Percentiles rank a stretch among this genome's conserved stretches.
phyloP scores from a whole-genome alignment of 169 alveolate genomes.

The Babesia ovis region DNA sequence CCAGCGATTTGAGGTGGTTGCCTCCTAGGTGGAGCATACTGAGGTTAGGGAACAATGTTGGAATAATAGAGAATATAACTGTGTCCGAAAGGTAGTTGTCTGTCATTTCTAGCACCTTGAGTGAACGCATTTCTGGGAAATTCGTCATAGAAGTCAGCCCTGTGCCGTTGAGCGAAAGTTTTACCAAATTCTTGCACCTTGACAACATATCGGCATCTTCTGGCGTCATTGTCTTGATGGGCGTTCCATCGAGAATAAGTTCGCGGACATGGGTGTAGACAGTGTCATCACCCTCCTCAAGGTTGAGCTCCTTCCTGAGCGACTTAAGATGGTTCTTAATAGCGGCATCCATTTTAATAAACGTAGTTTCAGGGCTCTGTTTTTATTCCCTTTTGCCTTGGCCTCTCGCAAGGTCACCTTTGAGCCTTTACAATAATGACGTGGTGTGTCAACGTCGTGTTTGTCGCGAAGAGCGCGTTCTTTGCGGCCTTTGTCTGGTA shows the following conservation, averaged over 20 bases:
- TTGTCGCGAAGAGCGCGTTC: neutral
- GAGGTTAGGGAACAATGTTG: slow-evolving; percentile 80
- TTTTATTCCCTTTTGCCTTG: too few relatives aligned
- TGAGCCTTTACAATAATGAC: too few relatives aligned
- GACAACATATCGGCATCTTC: slow-evolving; percentile 80
- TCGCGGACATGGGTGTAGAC: slow-evolving; percentile 75
- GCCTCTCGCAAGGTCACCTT: too few relatives aligned
- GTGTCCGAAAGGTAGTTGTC: slow-evolving; percentile 85
- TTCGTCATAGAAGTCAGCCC: slow-evolving; percentile 81
- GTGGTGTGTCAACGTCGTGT: slow-evolving; percentile 3
- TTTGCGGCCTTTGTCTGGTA: too few relatives aligned
- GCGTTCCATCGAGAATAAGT: slow-evolving; percentile 84
- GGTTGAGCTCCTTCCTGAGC: slow-evolving; percentile 65
- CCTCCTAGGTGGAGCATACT: slow-evolving; percentile 87
- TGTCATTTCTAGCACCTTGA: slow-evolving; percentile 83
- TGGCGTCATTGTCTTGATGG: slow-evolving; percentile 69
- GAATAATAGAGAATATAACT: slow-evolving; percentile 74
- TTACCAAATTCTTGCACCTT: slow-evolving; percentile 75
- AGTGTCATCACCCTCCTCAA: slow-evolving; percentile 70
- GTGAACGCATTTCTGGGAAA: slow-evolving; percentile 81
- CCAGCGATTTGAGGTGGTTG: slow-evolving; percentile 79
- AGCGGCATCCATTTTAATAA: slow-evolving; percentile 70
- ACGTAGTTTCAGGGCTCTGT: too few relatives aligned
- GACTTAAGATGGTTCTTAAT: slow-evolving; percentile 66
- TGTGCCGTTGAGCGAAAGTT: slow-evolving; percentile 86